phyloP scores from a whole-genome alignment of 805 yeast species.

The Vanderwaltozyma verrucispora region DNA sequence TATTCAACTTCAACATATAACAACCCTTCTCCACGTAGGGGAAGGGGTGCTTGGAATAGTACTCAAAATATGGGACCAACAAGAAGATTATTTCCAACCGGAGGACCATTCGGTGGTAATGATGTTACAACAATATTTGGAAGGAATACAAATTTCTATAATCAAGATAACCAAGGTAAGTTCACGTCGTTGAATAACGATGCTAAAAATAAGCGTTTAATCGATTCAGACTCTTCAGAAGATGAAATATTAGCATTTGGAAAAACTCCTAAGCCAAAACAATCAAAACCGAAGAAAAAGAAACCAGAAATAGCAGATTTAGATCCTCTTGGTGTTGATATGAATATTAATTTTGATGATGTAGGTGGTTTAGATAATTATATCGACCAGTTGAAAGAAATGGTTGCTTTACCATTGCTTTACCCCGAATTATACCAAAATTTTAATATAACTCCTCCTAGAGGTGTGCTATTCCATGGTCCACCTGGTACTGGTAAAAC shows the following conservation, averaged over 20 bases:
- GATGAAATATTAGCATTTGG: slow-evolving; percentile 45
- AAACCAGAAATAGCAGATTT: slow-evolving; percentile 67
- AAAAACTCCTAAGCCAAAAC: slow-evolving; percentile 29
- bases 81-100: slow-evolving; percentile 78
- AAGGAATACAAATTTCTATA: slow-evolving; percentile 38
- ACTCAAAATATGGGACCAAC: slow-evolving; percentile 37
- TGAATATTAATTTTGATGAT: slow-evolving; percentile 71
- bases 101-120: slow-evolving; percentile 97
- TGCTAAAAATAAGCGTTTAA: slow-evolving; percentile 19
- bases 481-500: slow-evolving; percentile 99
- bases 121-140: slow-evolving; percentile 83
- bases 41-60: slow-evolving; percentile 29
- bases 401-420: slow-evolving; percentile 86
- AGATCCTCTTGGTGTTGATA: slow-evolving; percentile 87
- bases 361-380: slow-evolving; percentile 91
- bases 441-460: slow-evolving; percentile 88
- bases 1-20: neutral
- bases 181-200: slow-evolving; percentile 7
- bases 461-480: slow-evolving; percentile 96
- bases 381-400: slow-evolving; percentile 86
- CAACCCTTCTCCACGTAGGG: slow-evolving; percentile 27
- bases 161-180: slow-evolving; percentile 6
- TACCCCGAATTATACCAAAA: slow-evolving; percentile 90
- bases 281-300: slow-evolving; percentile 27
- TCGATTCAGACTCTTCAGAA: slow-evolving; percentile 54